These are phyloP conservation scores for Amauroascus niger DNA, from an alignment of 2,329 filamentous ascomycete genomes.

Conservation along the genomic window DNA sequence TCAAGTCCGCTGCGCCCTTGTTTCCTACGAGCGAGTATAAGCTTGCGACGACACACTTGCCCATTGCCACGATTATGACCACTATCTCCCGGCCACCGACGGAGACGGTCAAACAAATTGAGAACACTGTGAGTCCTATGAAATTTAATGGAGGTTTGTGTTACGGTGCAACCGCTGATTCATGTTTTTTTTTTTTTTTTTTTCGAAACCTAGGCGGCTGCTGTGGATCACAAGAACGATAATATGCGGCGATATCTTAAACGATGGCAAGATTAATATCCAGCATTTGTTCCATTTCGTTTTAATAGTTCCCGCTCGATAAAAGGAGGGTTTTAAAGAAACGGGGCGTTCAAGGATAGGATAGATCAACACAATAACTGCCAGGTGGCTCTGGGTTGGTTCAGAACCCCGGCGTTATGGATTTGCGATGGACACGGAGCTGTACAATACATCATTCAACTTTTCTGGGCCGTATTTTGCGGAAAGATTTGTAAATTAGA, in stretches of 20 bases:
- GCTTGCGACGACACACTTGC: slow-evolving; percentile 45
- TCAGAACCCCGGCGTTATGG: too few relatives aligned
- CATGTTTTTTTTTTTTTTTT: too few relatives aligned
- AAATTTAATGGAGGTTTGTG: background rate
- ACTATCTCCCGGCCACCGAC: slow-evolving; percentile 39
- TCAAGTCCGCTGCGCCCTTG: slow-evolving; percentile 41
- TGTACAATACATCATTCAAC: too few relatives aligned
- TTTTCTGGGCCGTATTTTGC: background rate
- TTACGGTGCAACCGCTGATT: background rate
- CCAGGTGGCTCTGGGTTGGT: too few relatives aligned
- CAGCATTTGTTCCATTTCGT: background rate
- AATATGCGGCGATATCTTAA: slow-evolving; percentile 51
- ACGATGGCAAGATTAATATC: slow-evolving; percentile 48
- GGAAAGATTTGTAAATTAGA: background rate
- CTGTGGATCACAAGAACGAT: slow-evolving; percentile 42
- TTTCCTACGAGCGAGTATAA: slow-evolving; percentile 48
- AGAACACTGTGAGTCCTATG: slow-evolving; percentile 48
- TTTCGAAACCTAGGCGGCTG: too few relatives aligned
- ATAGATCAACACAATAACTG: too few relatives aligned
- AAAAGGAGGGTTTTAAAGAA: background rate
- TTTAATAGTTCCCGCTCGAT: background rate
- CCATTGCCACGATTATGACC: slow-evolving; percentile 38
- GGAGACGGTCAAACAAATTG: slow-evolving; percentile 44
- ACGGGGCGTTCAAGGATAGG: background rate
- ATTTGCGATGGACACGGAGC: too few relatives aligned